Percentiles rank a stretch among this genome's conserved stretches.
Conservation (phyloP, 495 filamentous ascomycete species). For the Neurospora sublineolata region DNA sequence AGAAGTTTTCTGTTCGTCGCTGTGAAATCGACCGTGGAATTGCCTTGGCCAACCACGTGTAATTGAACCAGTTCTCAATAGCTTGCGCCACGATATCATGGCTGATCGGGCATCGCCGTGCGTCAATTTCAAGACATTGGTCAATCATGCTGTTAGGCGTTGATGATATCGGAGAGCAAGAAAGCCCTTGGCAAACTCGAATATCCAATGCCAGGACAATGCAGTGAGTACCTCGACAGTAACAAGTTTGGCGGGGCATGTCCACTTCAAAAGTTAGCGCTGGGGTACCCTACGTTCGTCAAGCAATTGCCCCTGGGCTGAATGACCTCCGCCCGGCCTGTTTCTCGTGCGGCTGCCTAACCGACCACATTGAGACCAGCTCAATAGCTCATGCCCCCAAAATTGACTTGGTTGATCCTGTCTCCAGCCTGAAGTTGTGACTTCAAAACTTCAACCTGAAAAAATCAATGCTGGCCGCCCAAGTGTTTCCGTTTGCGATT, state of each 20-base stretch:
- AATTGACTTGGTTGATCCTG: not conserved
- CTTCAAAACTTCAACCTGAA: not conserved
- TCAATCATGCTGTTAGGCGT: not conserved
- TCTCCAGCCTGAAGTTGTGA: not conserved
- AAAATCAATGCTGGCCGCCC: not conserved
- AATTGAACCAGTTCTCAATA: not conserved
- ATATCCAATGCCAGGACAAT: not conserved
- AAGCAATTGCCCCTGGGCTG: no score
- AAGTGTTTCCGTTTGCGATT: not conserved
- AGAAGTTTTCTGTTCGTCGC: not conserved
- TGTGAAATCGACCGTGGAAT: not conserved
- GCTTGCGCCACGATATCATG: not conserved
- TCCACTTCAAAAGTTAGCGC: not conserved
- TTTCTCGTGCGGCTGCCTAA: not conserved
- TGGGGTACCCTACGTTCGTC: not conserved
- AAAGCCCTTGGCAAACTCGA: not conserved
- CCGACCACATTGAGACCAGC: not conserved
- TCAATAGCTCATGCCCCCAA: not conserved
- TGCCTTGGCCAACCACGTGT: not conserved
- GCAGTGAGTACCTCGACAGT: not conserved
- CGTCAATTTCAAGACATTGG: not conserved
- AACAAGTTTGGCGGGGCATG: rapidly evolving
- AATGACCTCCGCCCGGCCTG: not conserved
- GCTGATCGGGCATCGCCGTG: not conserved
- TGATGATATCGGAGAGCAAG: not conserved